phyloP scores from a whole-genome alignment of 1,284 basidiomycete genomes.

The Cystobasidiaceae sp. region DNA sequence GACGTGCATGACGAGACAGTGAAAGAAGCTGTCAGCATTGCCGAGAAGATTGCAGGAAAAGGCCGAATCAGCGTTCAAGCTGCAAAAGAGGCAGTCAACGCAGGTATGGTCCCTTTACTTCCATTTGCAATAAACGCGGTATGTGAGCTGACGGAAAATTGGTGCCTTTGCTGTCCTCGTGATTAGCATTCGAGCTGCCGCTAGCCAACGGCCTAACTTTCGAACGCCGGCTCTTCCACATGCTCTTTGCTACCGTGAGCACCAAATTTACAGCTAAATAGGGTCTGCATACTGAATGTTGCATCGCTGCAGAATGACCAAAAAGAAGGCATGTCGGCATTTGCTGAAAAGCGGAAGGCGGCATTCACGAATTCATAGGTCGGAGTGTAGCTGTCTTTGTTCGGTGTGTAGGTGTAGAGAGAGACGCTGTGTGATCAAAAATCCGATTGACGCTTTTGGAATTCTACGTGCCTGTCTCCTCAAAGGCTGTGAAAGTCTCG shows the following conservation, averaged over 20 bases:
- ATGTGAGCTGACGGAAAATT: background rate
- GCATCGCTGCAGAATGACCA: conserved; percentile 74
- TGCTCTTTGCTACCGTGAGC: conserved; percentile 72
- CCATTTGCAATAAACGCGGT: background rate
- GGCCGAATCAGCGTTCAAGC: conserved; percentile 80
- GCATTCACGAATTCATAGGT: conserved; percentile 58
- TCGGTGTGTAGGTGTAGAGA: too few relatives aligned
- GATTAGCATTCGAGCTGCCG: conserved; percentile 79
- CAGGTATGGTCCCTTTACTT: too few relatives aligned
- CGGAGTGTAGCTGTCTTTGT: background rate
- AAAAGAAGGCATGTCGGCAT: conserved; percentile 97
- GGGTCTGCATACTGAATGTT: too few relatives aligned
- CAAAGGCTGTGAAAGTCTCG: too few relatives aligned
- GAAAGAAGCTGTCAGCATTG: conserved; percentile 80
- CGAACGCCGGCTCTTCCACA: conserved; percentile 87
- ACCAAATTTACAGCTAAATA: too few relatives aligned
- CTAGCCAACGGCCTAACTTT: conserved; percentile 78
- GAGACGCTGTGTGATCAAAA: background rate
- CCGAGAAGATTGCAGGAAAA: conserved; percentile 73
- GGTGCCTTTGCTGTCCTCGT: background rate
- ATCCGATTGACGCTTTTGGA: too few relatives aligned
- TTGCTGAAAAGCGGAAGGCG: conserved; percentile 93
- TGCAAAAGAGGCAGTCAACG: conserved; percentile 94
- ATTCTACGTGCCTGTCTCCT: too few relatives aligned
- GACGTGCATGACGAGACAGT: conserved; percentile 70